A percentile compares a stretch with the other conserved stretches of the same genome.
These are phyloP conservation scores for Tylopilus plumbeoviolaceoides DNA, from an alignment of 768 basidiomycete genomes.

Conservation along the genomic window DNA sequence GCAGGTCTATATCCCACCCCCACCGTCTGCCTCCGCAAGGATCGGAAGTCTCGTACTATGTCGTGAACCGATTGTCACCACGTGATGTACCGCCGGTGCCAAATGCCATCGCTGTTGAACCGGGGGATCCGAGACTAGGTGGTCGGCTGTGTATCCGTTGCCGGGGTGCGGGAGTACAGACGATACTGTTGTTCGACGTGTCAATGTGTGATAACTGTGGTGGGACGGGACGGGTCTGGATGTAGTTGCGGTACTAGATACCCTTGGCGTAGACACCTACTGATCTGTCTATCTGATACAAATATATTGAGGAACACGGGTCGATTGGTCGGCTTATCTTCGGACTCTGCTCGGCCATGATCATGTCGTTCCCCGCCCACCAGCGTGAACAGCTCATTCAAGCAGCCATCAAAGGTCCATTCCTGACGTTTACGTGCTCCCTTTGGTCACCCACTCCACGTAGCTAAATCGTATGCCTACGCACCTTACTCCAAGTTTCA, in stretches of 20 bases:
- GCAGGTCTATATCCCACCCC: conserved; percentile 21
- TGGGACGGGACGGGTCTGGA: conserved; percentile 59
- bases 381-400: conserved; percentile 46
- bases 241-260: conserved; percentile 1
- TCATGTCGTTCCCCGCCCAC: conserved; percentile 33
- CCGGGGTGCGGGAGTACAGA: conserved; percentile 50
- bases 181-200: conserved; percentile 52
- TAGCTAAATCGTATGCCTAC: conserved; percentile 72
- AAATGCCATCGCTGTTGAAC: conserved; percentile 42
- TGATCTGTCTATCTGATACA: no score
- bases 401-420: conserved; percentile 36
- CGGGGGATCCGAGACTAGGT: conserved; percentile 71
- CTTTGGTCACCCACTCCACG: not conserved
- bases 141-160: conserved; percentile 65
- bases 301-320: no score
- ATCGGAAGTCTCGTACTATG: conserved; percentile 21
- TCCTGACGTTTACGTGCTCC: not conserved
- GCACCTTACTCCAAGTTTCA: conserved; percentile 88
- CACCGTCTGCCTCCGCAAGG: not conserved
- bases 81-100: conserved; percentile 31
- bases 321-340: no score
- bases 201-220: conserved; percentile 53
- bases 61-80: conserved; percentile 19
- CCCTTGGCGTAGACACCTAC: not conserved
- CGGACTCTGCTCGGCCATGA: no score